Percentiles rank a stretch among this genome's conserved stretches.
phyloP scores from a whole-genome alignment of 2,329 filamentous ascomycete genomes.

The Penicillium corylophilum region DNA sequence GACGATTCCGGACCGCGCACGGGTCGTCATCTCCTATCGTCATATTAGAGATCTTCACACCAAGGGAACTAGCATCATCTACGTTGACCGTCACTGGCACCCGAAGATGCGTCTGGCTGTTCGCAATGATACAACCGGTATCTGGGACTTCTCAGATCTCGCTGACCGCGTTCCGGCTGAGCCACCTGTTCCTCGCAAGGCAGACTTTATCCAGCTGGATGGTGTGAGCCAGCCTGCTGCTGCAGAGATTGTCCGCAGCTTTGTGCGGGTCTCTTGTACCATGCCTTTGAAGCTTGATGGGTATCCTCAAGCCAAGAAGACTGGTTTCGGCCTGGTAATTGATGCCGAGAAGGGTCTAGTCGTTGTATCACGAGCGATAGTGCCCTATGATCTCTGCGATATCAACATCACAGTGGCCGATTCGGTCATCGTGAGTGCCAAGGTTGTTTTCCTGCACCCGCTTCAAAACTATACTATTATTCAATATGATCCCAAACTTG shows the following conservation, averaged over 20 bases:
- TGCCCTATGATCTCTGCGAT: slow-evolving; percentile 95
- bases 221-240: slow-evolving; percentile 85
- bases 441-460: slow-evolving; percentile 93
- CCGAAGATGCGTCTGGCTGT: slow-evolving; percentile 90
- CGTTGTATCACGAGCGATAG: slow-evolving; percentile 87
- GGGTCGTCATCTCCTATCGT: slow-evolving; percentile 93
- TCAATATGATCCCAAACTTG: slow-evolving; percentile 88
- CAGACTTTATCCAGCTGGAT: slow-evolving; percentile 88
- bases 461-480: slow-evolving; percentile 96
- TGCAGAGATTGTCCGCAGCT: slow-evolving; percentile 90
- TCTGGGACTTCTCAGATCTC: slow-evolving; percentile 93
- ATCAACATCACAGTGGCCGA: slow-evolving; percentile 96
- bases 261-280: slow-evolving; percentile 86
- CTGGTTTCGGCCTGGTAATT: slow-evolving; percentile 94
- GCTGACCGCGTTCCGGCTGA: slow-evolving; percentile 75
- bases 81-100: slow-evolving; percentile 94
- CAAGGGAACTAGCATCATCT: slow-evolving; percentile 85
- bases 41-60: slow-evolving; percentile 94
- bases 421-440: slow-evolving; percentile 89
- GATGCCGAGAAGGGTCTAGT: slow-evolving; percentile 95
- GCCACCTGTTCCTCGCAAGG: slow-evolving; percentile 70
- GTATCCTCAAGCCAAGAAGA: slow-evolving; percentile 92
- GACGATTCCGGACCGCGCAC: slow-evolving; percentile 73
- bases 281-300: slow-evolving; percentile 97
- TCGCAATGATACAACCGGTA: slow-evolving; percentile 81